Evolutionary conservation across 2,329 filamentous ascomycete species (phyloP).

Genomic region (Pseudocercospora fijiensis): DNA sequence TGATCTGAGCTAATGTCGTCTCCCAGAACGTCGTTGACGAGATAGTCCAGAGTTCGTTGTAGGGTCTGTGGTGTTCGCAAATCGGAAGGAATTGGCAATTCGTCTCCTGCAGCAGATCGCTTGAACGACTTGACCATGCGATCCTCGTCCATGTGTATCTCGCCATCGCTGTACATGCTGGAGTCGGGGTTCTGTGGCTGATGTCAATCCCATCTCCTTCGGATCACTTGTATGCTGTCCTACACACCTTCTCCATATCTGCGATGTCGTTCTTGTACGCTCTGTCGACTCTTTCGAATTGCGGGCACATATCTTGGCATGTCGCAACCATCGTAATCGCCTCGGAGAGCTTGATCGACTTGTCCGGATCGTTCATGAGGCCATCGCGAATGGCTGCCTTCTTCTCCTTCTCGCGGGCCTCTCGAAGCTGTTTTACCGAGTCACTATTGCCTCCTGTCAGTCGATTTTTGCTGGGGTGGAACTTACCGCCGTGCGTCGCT

Average conservation of each 20-base stretch:
- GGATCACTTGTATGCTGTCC: slow-evolving; percentile 9
- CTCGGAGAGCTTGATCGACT: slow-evolving; percentile 58
- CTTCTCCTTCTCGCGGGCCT: slow-evolving; percentile 51
- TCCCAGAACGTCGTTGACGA: slow-evolving; percentile 51
- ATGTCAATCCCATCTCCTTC: slow-evolving; percentile 28
- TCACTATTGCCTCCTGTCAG: slow-evolving; percentile 33
- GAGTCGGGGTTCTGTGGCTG: slow-evolving; percentile 36
- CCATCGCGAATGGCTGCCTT: slow-evolving; percentile 54
- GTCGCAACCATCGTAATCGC: slow-evolving; percentile 62
- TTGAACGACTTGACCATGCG: slow-evolving; percentile 65
- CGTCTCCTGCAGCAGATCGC: slow-evolving; percentile 61
- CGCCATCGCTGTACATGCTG: slow-evolving; percentile 30
- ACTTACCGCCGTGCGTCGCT: slow-evolving; percentile 30
- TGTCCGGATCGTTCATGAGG: slow-evolving; percentile 59
- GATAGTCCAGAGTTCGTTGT: slow-evolving; percentile 46
- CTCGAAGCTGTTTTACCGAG: slow-evolving; percentile 45
- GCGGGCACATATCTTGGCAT: slow-evolving; percentile 64
- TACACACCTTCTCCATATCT: slow-evolving; percentile 57
- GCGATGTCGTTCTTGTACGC: slow-evolving; percentile 63
- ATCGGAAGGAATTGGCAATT: slow-evolving; percentile 63
- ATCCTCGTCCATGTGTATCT: slow-evolving; percentile 47
- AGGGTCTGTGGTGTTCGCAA: slow-evolving; percentile 56
- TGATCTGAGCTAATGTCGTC: slow-evolving; percentile 43
- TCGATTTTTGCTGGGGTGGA: slow-evolving; percentile 10
- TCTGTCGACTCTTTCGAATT: slow-evolving; percentile 61